Conservation (phyloP, 2,329 filamentous ascomycete species). For the Aspergillus ochraceus region DNA sequence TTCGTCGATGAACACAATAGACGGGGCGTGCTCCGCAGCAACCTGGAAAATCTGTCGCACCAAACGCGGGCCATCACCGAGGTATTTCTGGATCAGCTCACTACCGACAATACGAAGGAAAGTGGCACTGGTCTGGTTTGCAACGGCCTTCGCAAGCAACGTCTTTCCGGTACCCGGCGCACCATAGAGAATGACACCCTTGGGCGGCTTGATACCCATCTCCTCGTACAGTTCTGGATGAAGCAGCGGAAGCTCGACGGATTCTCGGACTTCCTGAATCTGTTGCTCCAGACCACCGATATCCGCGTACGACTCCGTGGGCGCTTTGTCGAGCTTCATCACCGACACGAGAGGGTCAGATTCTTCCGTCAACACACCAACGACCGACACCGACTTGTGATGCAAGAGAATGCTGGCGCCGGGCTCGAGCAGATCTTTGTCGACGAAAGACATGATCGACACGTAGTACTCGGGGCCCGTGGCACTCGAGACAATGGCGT, state of each 20-base stretch:
- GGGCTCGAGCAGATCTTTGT: constrained; percentile 96
- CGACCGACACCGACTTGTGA: constrained; percentile 97
- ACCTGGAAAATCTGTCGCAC: constrained; percentile 91
- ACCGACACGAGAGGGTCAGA: constrained; percentile 93
- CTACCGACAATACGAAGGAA: constrained; percentile 97
- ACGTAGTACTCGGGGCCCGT: constrained; percentile 99
- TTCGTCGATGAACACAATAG: constrained; percentile 98
- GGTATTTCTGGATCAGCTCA: constrained; percentile 97
- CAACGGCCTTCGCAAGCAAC: constrained; percentile 91
- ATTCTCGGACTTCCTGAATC: constrained; percentile 97
- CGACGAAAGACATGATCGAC: constrained; percentile 99
- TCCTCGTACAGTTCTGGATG: constrained; percentile 98
- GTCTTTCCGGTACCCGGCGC: constrained; percentile 97
- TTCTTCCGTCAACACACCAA: constrained; percentile 95
- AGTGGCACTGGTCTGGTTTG: constrained; percentile 97
- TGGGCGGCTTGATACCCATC: constrained; percentile 99
- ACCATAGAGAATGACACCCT: constrained; percentile 98
- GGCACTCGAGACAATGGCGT: constrained; percentile 96
- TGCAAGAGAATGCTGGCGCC: constrained; percentile 93
- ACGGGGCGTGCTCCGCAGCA: constrained; percentile 91
- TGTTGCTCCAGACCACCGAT: constrained; percentile 94
- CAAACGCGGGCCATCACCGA: constrained; percentile 90
- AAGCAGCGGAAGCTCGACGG: constrained; percentile 89
- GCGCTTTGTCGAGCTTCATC: constrained; percentile 99
- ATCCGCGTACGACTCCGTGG: constrained; percentile 96